Base-by-base conservation (phyloP, 192 early-diverging fungal genomes). In the Rhizoclosmatium sp. region DNA sequence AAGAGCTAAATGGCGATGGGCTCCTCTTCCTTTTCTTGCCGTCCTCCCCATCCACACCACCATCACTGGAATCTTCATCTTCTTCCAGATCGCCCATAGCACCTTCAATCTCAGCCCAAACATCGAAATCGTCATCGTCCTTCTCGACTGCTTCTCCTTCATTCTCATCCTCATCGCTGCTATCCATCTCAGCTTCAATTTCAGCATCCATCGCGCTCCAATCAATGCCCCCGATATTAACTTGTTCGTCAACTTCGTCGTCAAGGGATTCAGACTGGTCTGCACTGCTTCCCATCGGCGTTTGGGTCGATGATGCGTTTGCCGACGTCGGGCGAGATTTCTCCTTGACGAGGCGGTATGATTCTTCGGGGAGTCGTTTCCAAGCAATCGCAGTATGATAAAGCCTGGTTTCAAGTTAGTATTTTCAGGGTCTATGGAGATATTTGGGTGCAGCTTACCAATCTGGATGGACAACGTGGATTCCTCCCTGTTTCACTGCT, bases 341-440 rank as follows among this genome's bases (percentile, higher is more conserved):
- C 21, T 23, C 44, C 48, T 40, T 16, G 1, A 56, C 19, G 44
- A 90, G 85, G 59, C 89, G 56, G 71, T 95, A 96, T 1, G 75
- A 46, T 0, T 81, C 73, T 81, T 97, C 95, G 21, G 93, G 89
- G 45, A 93, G 82, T 23, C 91, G 80, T 59, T 86, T 78, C 94
- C 94, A 97, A 19, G 88, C 86, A 39, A 81, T 80, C 3, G 93
- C 90, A 16, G 92, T 93, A 69, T 95, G 89, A 19, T 89, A 78
- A 45, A 97, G 86, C 95, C 93, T 68, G 54, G 31, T 19, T 64
- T 16, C 47, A 45, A 40, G 19, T 69, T 14, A 82, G 41, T 48
- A n/a, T 59, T 42, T 59, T 40, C 41, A 19, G 56, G 81, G 23
- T 40, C 39, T 66, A 71, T 16, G 14, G 56, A 47, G 56, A 42